Evolutionary conservation across 2,329 filamentous ascomycete species (phyloP).

Genomic region (Hypoxylon sp.): DNA sequence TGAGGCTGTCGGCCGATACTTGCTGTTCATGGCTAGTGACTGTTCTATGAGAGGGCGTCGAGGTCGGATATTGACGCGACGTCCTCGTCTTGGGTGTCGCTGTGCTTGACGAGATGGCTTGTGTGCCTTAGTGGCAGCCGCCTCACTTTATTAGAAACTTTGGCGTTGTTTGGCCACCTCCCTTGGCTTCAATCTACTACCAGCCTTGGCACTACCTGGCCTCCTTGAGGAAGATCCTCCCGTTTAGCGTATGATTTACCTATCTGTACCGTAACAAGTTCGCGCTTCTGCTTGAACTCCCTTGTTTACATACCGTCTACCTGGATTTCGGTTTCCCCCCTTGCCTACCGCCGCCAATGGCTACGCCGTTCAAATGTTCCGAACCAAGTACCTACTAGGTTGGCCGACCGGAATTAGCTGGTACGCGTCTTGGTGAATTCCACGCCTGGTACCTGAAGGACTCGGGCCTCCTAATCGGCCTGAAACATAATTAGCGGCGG

Average conservation of each 20-base stretch:
- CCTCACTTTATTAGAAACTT: conserved; percentile 21
- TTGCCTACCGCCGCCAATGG: conserved; percentile 18
- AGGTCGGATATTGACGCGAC: conserved; percentile 28
- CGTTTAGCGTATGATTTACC: conserved; percentile 31
- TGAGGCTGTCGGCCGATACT: conserved; percentile 27
- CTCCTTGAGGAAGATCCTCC: conserved; percentile 35
- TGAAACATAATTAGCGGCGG: conserved; percentile 33
- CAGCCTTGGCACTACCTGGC: conserved; percentile 35
- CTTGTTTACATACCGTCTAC: conserved; percentile 40
- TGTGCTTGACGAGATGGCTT: conserved; percentile 30
- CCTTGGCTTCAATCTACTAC: conserved; percentile 32
- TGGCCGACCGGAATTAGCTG: conserved; percentile 17
- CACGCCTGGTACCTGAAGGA: conserved; percentile 26
- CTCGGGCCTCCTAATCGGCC: conserved; percentile 30
- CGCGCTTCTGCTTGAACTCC: conserved; percentile 31
- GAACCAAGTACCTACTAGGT: conserved; percentile 19
- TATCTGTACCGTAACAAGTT: conserved; percentile 35
- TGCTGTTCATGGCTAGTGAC: conserved; percentile 12
- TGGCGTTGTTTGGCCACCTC: conserved; percentile 25
- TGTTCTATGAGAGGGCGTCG: conserved; percentile 14
- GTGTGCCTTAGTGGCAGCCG: conserved; percentile 21
- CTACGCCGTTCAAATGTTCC: conserved; percentile 36
- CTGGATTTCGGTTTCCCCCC: conserved; percentile 39
- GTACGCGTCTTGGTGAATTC: conserved; percentile 35
- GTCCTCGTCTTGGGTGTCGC: conserved; percentile 25